Base-by-base conservation (phyloP, 2,329 filamentous ascomycete genomes). In the Mycogone perniciosa region DNA sequence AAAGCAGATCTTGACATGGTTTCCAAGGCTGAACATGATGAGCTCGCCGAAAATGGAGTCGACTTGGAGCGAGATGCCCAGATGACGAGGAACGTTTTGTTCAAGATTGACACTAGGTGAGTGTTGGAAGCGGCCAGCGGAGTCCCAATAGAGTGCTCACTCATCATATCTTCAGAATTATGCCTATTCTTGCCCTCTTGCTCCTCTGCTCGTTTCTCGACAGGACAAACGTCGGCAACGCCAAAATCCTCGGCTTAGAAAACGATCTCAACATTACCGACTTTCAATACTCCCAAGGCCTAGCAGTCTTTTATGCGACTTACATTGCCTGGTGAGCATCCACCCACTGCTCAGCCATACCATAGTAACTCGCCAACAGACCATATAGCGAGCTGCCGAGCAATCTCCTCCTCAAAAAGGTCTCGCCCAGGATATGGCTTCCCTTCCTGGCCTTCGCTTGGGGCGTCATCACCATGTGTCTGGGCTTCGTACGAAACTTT, bases 211-310 rank as follows among this genome's bases (percentile, higher is more conserved):
- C 82, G 1, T 77, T 77, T 54, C 71, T 79, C 45, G 85, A 88
- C 64, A 76, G 85, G 39, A 86, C 84, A n/a, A 88, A 88, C 61
- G 81, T 88, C 35, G 85, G 84, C 35, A 87, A 88, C 60, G 84
- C 84, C 27, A 81, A 81, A 54, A 80, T 87, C 7, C 74, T 84
- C 46, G 78, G 80, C 1, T 71, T 88, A 10, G 79, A 85, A 57
- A 57, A 68, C 1, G 79, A 83, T 58, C 63, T 85, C 2, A 62
- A 69, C 41, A 80, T 88, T 56, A 77, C 68, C 5, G 78, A 83
- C 51, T 67, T 74, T 49, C 80, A 87, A 60, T 88, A 86, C 63
- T 79, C 82, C 44, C 76, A 80, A 39, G 82, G 82, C 1, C 69
- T 87, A 31, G 75, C 80, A 9, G 78, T 84, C 1, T 86, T 83